Conservation (phyloP, 2,329 filamentous ascomycete genomes). For the Penicillium olsonii region DNA sequence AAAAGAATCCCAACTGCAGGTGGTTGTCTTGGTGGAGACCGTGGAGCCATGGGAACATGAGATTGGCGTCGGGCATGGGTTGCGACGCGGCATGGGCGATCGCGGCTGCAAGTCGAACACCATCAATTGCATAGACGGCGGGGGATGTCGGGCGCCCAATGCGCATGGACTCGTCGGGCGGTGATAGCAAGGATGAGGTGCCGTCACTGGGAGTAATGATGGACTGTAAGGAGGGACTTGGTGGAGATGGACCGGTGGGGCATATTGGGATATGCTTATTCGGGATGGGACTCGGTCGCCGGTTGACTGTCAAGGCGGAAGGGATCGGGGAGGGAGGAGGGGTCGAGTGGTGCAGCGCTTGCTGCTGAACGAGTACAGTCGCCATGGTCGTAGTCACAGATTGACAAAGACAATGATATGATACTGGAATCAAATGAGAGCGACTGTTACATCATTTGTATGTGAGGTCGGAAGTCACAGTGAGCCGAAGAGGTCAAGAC, state of each 20-base stretch:
- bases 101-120: constrained; percentile 68
- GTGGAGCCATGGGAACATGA: constrained; percentile 95
- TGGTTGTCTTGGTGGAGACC: constrained; percentile 87
- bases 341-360: constrained; percentile 49
- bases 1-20: constrained; percentile 87
- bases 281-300: constrained; percentile 65
- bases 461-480: not conserved
- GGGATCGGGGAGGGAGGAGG: constrained; percentile 48
- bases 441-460: constrained; percentile 20
- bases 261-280: constrained; percentile 92
- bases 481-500: not conserved
- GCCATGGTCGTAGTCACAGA: constrained; percentile 39
- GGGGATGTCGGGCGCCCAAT: constrained; percentile 54
- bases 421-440: not conserved
- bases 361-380: constrained; percentile 51
- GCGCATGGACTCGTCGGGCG: constrained; percentile 65
- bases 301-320: constrained; percentile 59
- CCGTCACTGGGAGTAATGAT: constrained; percentile 39
- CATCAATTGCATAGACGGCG: constrained; percentile 70
- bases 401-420: not conserved
- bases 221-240: constrained; percentile 61
- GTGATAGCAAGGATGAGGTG: constrained; percentile 71
- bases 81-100: constrained; percentile 76
- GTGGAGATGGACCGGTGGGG: constrained; percentile 70
- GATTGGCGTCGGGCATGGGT: constrained; percentile 78